A percentile compares a stretch with the other conserved stretches of the same genome.
Conservation (phyloP, 345 rosid genomes). For the Abelmoschus esculentus region DNA sequence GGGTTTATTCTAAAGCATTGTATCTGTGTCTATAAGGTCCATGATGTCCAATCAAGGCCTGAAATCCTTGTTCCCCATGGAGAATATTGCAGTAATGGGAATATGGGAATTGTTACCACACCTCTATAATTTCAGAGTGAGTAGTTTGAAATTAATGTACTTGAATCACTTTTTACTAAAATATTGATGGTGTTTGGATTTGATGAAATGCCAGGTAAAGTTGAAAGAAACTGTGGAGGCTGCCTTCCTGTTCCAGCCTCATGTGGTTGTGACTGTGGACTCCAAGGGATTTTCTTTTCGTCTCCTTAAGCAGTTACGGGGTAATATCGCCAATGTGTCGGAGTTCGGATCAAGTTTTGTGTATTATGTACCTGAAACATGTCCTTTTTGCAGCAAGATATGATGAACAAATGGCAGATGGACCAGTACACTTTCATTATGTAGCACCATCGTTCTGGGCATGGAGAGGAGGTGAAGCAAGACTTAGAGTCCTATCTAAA, state of each 20-base stretch:
- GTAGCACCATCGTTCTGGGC: conserved; percentile 99
- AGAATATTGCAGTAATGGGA: conserved; percentile 91
- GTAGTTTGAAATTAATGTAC: conserved; percentile 18
- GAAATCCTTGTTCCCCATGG: conserved; percentile 69
- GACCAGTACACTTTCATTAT: conserved; percentile 67
- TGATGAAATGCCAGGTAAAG: conserved; percentile 39
- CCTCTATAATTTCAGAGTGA: conserved; percentile 63
- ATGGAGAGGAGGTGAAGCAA: conserved; percentile 89
- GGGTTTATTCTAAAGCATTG: conserved; percentile 2
- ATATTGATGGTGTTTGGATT: neutral
- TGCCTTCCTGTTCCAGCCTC: conserved; percentile 66
- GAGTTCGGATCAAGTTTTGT: conserved; percentile 12
- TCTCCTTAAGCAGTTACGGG: conserved; percentile 64
- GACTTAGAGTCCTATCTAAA: conserved; percentile 53
- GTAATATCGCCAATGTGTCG: conserved; percentile 27
- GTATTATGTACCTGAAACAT: conserved; percentile 27
- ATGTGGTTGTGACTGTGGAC: conserved; percentile 81
- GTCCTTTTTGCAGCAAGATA: conserved; percentile 85
- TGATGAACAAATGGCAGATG: conserved; percentile 19
- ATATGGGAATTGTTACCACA: conserved; percentile 85
- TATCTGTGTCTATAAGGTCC: conserved; percentile 31
- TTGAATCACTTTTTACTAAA: neutral
- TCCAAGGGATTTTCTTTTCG: conserved; percentile 94
- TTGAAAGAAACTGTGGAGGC: conserved; percentile 65
- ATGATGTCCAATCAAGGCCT: conserved; percentile 73